A percentile compares a stretch with the other conserved stretches of the same genome.
Evolutionary conservation across 441 rosid genomes (phyloP).

Genomic region (Brassica hybrid): DNA sequence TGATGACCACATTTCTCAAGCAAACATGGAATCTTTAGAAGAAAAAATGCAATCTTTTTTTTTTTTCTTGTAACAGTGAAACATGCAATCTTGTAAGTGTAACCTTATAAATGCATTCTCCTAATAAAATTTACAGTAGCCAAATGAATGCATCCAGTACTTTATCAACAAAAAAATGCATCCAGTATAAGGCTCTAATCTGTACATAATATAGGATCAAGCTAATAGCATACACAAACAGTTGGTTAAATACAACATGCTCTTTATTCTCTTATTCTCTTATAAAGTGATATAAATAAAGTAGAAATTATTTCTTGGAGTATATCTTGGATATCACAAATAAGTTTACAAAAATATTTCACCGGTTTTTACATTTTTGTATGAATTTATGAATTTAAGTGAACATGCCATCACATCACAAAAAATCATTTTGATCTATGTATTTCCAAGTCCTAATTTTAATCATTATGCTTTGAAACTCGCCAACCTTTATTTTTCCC

Average conservation of each 20-base stretch:
- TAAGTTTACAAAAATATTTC: conserved; percentile 4
- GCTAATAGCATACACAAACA: background rate
- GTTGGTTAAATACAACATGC: conserved; percentile 6
- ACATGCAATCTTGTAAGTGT: background rate
- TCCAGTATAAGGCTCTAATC: background rate
- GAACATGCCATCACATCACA: background rate
- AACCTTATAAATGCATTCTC: background rate
- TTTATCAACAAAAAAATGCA: background rate
- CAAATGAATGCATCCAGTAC: background rate
- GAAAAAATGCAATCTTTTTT: too few relatives aligned
- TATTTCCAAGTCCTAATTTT: background rate
- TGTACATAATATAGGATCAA: background rate
- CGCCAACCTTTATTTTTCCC: background rate
- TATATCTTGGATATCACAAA: background rate
- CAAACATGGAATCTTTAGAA: background rate
- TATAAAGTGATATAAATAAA: background rate
- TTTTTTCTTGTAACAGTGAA: background rate
- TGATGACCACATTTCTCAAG: too few relatives aligned
- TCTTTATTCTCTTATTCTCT: background rate
- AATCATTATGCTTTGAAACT: background rate
- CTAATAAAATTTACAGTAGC: background rate
- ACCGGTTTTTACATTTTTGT: background rate
- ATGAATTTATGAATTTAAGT: background rate
- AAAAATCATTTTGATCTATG: background rate
- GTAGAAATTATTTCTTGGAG: background rate